phyloP scores from a whole-genome alignment of 1,139 yeast genomes.

The Sugiyamaella japonica region DNA sequence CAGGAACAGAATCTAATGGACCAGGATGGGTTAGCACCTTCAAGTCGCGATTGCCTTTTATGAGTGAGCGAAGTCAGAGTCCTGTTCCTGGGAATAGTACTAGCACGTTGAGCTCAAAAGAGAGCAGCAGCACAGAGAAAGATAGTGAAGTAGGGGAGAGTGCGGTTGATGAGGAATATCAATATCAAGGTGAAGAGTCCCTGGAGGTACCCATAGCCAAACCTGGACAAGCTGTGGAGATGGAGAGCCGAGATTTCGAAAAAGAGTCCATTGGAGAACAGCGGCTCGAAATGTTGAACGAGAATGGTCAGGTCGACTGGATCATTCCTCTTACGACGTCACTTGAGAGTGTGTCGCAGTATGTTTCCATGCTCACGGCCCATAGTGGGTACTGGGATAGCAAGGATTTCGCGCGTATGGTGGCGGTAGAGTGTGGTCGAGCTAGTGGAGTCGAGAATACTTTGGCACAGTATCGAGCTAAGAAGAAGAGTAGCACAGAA shows the following conservation, averaged over 20 bases:
- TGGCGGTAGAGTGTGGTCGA: conserved; percentile 44
- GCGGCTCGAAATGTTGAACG: conserved; percentile 40
- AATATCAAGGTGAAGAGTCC: background rate
- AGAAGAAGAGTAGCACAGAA: conserved; percentile 17
- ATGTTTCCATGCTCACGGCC: conserved; percentile 45
- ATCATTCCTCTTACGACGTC: conserved; percentile 40
- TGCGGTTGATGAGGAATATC: background rate
- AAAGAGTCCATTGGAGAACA: conserved; percentile 35
- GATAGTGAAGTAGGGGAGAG: no score
- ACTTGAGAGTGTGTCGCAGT: conserved; percentile 41
- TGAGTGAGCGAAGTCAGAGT: conserved; percentile 10
- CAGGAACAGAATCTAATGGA: conserved; percentile 20
- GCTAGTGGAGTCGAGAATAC: conserved; percentile 26
- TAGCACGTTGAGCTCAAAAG: no score
- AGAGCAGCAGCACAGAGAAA: no score
- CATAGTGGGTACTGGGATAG: conserved; percentile 47
- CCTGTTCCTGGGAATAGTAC: conserved; percentile 2
- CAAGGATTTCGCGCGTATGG: conserved; percentile 44
- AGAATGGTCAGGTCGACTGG: conserved; percentile 47
- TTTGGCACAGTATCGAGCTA: conserved; percentile 27
- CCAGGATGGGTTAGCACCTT: conserved; percentile 28
- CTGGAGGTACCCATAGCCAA: conserved; percentile 18
- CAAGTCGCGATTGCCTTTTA: conserved; percentile 28
- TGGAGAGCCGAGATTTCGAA: conserved; percentile 34
- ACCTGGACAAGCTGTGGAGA: conserved; percentile 31